These are phyloP conservation scores for Wickerhamiella galacta DNA, from an alignment of 805 yeast genomes.

Conservation along the genomic window DNA sequence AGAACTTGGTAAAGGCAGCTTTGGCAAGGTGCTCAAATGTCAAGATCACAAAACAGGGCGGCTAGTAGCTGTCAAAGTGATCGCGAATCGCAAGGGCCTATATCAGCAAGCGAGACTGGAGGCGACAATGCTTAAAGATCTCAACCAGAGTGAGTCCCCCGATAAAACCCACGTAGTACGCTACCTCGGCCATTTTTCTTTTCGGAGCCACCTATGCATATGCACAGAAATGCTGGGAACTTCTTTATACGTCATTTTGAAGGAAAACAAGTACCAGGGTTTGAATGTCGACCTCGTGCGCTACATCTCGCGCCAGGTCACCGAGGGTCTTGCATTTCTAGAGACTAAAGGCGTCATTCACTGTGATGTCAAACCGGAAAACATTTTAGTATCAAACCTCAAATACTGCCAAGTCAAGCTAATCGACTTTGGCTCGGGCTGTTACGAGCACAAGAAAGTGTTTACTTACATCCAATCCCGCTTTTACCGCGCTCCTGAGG, in stretches of 20 bases:
- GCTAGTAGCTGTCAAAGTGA: slow-evolving; percentile 57
- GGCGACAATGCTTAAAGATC: slow-evolving; percentile 42
- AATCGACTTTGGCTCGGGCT: slow-evolving; percentile 59
- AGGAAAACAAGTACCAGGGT: slow-evolving; percentile 23
- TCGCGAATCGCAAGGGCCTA: slow-evolving; percentile 58
- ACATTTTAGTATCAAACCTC: slow-evolving; percentile 40
- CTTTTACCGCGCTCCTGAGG: slow-evolving; percentile 91
- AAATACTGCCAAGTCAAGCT: slow-evolving; percentile 38
- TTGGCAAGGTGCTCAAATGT: slow-evolving; percentile 62
- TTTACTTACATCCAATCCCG: slow-evolving; percentile 93
- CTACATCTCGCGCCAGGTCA: slow-evolving; percentile 35
- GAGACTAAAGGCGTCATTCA: slow-evolving; percentile 48
- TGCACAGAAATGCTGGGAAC: slow-evolving; percentile 55
- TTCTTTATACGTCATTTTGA: slow-evolving; percentile 43
- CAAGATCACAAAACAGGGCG: slow-evolving; percentile 44
- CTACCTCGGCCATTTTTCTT: slow-evolving; percentile 54
- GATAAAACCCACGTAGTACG: slow-evolving; percentile 29
- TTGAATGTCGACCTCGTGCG: slow-evolving; percentile 20
- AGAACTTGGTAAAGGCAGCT: slow-evolving; percentile 57
- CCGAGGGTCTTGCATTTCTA: slow-evolving; percentile 43
- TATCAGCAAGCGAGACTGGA: slow-evolving; percentile 65
- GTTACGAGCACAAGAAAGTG: slow-evolving; percentile 51
- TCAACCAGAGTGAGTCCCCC: slow-evolving; percentile 24
- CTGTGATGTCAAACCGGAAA: slow-evolving; percentile 79
- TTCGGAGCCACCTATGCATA: slow-evolving; percentile 70